Conservation (phyloP, 495 filamentous ascomycete genomes). For the Xylaria palmicola region DNA sequence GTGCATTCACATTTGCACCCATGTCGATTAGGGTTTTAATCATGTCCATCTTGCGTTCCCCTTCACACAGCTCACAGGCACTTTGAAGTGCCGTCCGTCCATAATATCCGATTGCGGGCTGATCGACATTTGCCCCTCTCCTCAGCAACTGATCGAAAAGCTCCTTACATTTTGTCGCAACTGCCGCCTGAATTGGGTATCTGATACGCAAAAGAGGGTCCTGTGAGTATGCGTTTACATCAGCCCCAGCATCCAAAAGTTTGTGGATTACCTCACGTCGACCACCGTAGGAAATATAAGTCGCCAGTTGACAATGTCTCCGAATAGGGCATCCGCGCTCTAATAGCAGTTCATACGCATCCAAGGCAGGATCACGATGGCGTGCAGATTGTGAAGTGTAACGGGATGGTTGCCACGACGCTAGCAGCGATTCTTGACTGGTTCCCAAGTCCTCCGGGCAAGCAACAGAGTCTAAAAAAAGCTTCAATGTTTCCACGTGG, state of each 20-base stretch:
- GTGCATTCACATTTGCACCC: neutral
- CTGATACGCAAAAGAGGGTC: no score
- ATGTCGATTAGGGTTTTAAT: neutral
- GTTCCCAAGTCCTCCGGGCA: neutral
- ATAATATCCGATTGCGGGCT: neutral
- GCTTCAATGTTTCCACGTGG: neutral
- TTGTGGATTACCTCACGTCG: neutral
- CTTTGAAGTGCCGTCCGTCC: neutral
- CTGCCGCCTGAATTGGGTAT: neutral
- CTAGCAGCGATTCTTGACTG: neutral
- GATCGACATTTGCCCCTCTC: neutral
- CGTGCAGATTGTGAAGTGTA: no score
- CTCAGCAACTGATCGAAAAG: neutral
- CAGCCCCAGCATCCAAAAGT: neutral
- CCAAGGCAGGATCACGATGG: neutral
- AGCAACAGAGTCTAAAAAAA: neutral
- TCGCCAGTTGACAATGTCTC: neutral
- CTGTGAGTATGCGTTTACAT: neutral
- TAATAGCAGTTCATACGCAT: neutral
- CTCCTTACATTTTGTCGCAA: neutral
- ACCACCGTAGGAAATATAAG: neutral
- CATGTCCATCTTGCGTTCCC: neutral
- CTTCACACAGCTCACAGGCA: neutral
- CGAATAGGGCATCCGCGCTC: neutral
- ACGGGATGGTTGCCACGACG: neutral